Percentiles rank a stretch among this genome's conserved stretches.
phyloP scores from a whole-genome alignment of 371 early-diverging fungal genomes.

The Apophysomyces ossiformis region DNA sequence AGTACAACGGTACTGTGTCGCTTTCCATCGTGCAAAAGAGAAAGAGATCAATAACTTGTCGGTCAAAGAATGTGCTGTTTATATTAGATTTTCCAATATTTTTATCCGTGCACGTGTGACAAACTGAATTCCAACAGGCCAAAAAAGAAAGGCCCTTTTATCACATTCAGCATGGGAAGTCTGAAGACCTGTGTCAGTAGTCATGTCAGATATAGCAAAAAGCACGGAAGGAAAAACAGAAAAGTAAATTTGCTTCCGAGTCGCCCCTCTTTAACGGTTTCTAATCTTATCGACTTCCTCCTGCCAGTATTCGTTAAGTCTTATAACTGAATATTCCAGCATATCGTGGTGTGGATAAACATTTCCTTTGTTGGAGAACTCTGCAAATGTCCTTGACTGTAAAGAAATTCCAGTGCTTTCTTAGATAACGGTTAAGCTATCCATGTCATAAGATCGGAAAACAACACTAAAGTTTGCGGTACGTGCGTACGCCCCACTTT shows the following conservation, averaged over 20 bases:
- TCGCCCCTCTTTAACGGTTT: too few relatives aligned
- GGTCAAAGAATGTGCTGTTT: background rate
- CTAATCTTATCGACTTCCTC: too few relatives aligned
- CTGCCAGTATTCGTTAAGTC: too few relatives aligned
- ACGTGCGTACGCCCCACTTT: background rate
- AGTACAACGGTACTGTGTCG: background rate
- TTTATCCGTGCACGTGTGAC: slow-evolving; percentile 6
- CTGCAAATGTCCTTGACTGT: too few relatives aligned
- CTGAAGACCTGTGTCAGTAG: background rate
- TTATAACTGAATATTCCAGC: too few relatives aligned
- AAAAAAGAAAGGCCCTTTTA: background rate
- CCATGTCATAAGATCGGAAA: background rate
- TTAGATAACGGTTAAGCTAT: background rate
- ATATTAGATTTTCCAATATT: background rate
- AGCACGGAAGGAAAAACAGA: background rate
- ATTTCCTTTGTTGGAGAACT: too few relatives aligned
- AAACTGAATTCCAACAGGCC: background rate
- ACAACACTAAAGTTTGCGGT: background rate
- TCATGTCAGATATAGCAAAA: background rate
- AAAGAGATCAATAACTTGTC: background rate
- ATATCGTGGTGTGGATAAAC: too few relatives aligned
- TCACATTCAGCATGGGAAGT: background rate
- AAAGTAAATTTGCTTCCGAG: background rate
- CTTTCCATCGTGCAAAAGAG: background rate
- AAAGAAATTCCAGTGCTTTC: background rate